A percentile compares a stretch with the other conserved stretches of the same genome.
Conservation (phyloP, 2,329 filamentous ascomycete genomes). For the Fusarium odoratissimum region DNA sequence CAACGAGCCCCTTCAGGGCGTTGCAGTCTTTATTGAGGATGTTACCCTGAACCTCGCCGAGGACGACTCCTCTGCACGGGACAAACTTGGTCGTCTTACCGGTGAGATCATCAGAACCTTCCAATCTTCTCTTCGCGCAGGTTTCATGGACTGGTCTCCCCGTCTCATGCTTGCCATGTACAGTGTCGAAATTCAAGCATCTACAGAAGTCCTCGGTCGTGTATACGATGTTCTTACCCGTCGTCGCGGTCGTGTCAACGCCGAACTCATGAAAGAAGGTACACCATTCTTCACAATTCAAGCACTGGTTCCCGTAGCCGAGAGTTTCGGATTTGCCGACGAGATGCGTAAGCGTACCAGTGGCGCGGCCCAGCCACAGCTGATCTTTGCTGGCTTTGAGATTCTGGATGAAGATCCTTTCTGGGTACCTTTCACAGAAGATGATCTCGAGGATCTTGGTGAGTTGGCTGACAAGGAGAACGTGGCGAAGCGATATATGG, state of each 20-base stretch:
- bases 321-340: constrained; percentile 95
- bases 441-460: constrained; percentile 94
- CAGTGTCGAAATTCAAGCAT: constrained; percentile 95
- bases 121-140: constrained; percentile 83
- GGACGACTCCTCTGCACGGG: constrained; percentile 67
- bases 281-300: constrained; percentile 97
- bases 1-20: constrained; percentile 90
- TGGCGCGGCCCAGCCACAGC: constrained; percentile 89
- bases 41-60: constrained; percentile 70
- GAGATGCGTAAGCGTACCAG: constrained; percentile 96
- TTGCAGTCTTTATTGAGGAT: constrained; percentile 90
- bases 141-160: constrained; percentile 95
- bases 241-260: constrained; percentile 87
- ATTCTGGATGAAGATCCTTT: constrained; percentile 95
- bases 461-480: constrained; percentile 95
- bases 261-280: constrained; percentile 92
- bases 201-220: constrained; percentile 91
- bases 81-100: constrained; percentile 82
- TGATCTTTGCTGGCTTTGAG: constrained; percentile 94
- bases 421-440: constrained; percentile 97
- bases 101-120: constrained; percentile 93
- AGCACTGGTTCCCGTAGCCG: constrained; percentile 87
- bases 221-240: constrained; percentile 99
- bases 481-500: constrained; percentile 96
- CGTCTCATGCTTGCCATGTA: constrained; percentile 98